Base-by-base conservation (phyloP, 257 asterid species). In the Gardenia jasminoides region DNA sequence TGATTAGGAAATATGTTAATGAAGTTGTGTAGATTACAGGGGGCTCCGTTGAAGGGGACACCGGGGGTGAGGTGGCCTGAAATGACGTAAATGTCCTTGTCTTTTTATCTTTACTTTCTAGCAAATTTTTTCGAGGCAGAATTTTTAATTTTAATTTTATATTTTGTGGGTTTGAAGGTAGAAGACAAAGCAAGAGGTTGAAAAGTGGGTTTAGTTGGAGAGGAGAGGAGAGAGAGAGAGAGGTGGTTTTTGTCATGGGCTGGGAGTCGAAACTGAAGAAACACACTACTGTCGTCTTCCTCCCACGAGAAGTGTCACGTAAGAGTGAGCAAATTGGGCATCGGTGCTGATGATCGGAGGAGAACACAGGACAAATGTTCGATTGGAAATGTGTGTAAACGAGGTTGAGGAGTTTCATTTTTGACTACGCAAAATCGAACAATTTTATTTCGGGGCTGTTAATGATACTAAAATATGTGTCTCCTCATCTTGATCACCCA, bases 1-100 rank as follows among this genome's bases (percentile, higher is more conserved):
- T 50, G 64, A 80, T 75, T 73, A 44, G 46, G 41, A 58, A 65
- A 78, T 72, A 78, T 50, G 74, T 72, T 30, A 75, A 22, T 36
- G 78, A 50, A 50, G 70, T 66, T 43, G 15, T 50, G 61, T 65
- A 74, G 19, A 26, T 47, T 9, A 64, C 65, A 3, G 70, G 82
- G 82, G 75, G 61, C 70, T 10, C 8, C 67, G 74, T 61, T 64
- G 86, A 74, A 22, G 79, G 71, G 76, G 79, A 76, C 78, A 36
- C 47, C 39, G 69, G 31, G 59, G 70, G 64, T 44, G 81, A 6
- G 74, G 67, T 74, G n/a, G 31, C 24, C 4, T 36, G 67, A 79
- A 69, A 79, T 83, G 74, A 83, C 86, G 59, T 75, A 10, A 39
- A 1, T 79, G 16, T 28, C 83, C 86, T 75, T 62, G 80, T 75